phyloP scores from a whole-genome alignment of 2,329 filamentous ascomycete species.

The Aspergillus bombycis region DNA sequence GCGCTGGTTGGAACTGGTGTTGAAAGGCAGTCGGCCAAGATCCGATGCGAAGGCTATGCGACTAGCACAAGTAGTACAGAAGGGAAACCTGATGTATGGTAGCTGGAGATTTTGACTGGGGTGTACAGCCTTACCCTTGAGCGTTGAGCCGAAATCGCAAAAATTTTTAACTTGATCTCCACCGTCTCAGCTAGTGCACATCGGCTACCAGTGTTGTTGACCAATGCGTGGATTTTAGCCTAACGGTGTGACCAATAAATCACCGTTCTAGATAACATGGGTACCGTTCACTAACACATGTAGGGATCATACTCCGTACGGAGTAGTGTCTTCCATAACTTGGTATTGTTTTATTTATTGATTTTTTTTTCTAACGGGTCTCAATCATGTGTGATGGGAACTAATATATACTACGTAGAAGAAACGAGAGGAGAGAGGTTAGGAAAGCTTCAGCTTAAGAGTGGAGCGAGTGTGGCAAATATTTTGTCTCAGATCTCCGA shows the following conservation, averaged over 20 bases:
- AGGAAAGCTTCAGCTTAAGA: background rate
- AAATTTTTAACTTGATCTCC: background rate
- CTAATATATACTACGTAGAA: background rate
- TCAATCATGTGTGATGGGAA: background rate
- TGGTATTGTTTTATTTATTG: background rate
- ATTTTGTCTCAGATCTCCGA: constrained; percentile 1
- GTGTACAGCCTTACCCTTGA: background rate
- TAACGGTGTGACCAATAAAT: background rate
- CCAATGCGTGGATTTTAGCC: background rate
- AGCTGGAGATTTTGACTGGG: constrained; percentile 38
- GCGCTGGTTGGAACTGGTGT: constrained; percentile 65
- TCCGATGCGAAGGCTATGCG: constrained; percentile 38
- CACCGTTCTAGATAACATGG: background rate
- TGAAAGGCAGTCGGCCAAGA: constrained; percentile 41
- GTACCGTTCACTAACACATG: background rate
- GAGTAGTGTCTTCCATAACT: background rate
- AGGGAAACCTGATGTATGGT: constrained; percentile 39
- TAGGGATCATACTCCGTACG: background rate
- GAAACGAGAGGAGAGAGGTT: background rate
- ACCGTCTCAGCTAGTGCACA: background rate
- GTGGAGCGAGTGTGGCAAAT: constrained; percentile 1
- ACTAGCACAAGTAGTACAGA: constrained; percentile 37
- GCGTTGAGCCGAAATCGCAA: background rate
- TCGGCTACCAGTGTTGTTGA: background rate
- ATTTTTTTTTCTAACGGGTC: background rate